Percentiles rank a stretch among this genome's conserved stretches.
Evolutionary conservation across 805 yeast genomes (phyloP).

Genomic region (Hyphopichia homilentoma): DNA sequence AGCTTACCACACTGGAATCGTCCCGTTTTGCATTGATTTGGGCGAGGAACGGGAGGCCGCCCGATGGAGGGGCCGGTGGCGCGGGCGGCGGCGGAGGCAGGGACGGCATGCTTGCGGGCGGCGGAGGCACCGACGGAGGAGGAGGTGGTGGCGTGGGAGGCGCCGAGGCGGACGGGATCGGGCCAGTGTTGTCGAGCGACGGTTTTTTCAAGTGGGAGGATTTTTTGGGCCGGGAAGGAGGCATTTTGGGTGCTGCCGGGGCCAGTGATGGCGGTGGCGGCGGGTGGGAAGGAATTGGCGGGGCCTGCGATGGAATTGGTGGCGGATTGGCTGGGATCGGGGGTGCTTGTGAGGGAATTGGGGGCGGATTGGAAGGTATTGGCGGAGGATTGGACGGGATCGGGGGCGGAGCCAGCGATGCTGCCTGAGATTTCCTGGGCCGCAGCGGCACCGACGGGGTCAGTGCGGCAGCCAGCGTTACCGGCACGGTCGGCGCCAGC

Average conservation of each 20-base stretch:
- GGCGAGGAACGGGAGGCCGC: slow-evolving; percentile 54
- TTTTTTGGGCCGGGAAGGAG: slow-evolving; percentile 39
- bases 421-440: too few relatives aligned
- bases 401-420: slow-evolving; percentile 2
- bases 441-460: slow-evolving; percentile 7
- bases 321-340: slow-evolving; percentile 6
- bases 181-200: slow-evolving; percentile 19
- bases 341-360: slow-evolving; percentile 12
- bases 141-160: slow-evolving; percentile 14
- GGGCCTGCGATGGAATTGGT: slow-evolving; percentile 4
- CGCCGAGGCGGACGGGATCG: slow-evolving; percentile 14
- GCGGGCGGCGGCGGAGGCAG: slow-evolving; percentile 13
- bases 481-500: slow-evolving; percentile 38
- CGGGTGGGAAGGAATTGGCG: slow-evolving; percentile 9
- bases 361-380: slow-evolving; percentile 10
- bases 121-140: slow-evolving; percentile 14
- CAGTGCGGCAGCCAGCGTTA: too few relatives aligned
- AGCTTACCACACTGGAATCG: slow-evolving; percentile 48
- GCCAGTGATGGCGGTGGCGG: too few relatives aligned
- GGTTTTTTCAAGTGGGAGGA: slow-evolving; percentile 27
- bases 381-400: slow-evolving; percentile 3
- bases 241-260: slow-evolving; percentile 25
- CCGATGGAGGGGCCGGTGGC: slow-evolving; percentile 22
- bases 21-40: slow-evolving; percentile 55
- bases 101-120: slow-evolving; percentile 9